phyloP scores from a whole-genome alignment of 176 grass and related monocot genomes.

The Ensete glaucum region DNA sequence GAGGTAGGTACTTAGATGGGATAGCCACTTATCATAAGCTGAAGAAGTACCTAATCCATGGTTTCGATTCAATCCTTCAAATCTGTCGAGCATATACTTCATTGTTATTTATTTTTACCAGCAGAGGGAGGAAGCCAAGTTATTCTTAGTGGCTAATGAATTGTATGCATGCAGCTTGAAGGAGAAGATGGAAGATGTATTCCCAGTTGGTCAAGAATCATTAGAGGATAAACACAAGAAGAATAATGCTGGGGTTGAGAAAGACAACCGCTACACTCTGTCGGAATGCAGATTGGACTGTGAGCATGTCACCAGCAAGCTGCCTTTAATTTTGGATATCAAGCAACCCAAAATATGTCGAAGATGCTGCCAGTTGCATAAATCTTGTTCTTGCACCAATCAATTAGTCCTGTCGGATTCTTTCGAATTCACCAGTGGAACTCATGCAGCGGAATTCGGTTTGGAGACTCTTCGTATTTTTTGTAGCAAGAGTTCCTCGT shows the following conservation, averaged over 20 bases:
- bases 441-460: background rate
- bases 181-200: background rate
- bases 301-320: background rate
- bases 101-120: no score
- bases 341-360: background rate
- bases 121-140: no score
- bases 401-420: background rate
- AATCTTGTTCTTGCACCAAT: slow-evolving; percentile 4
- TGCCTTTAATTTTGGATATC: background rate
- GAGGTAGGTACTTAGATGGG: no score
- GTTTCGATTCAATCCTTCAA: no score
- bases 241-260: background rate
- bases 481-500: background rate
- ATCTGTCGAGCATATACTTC: no score
- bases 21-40: no score
- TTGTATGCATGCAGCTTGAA: background rate
- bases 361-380: background rate
- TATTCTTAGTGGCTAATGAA: no score
- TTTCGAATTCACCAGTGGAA: background rate
- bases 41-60: no score
- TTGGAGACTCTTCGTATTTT: background rate
- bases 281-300: background rate
- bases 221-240: background rate
- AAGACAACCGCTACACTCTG: background rate
- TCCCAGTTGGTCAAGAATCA: background rate